These are phyloP conservation scores for Sporothrix phasma DNA, from an alignment of 2,329 filamentous ascomycete species.

Conservation along the genomic window DNA sequence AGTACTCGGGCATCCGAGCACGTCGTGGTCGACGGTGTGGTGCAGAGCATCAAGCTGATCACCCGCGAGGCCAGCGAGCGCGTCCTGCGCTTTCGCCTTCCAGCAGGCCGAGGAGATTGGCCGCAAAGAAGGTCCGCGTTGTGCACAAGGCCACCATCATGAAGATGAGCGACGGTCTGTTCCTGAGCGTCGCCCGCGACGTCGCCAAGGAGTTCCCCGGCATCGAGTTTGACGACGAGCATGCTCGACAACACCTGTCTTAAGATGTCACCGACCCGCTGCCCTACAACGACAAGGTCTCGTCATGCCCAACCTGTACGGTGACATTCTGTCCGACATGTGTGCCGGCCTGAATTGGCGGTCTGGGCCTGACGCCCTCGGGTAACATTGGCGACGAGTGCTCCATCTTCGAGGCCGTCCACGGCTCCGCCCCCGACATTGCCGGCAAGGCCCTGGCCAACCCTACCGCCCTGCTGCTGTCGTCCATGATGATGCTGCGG, in stretches of 20 bases:
- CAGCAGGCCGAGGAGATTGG: slow-evolving; percentile 91
- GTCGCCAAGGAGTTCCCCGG: slow-evolving; percentile 91
- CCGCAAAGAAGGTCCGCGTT: slow-evolving; percentile 90
- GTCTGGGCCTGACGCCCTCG: slow-evolving; percentile 91
- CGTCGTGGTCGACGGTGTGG: slow-evolving; percentile 92
- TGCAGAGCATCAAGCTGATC: slow-evolving; percentile 99
- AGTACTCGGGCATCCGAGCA: slow-evolving; percentile 99
- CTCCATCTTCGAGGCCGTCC: slow-evolving; percentile 99
- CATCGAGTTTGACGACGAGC: slow-evolving; percentile 94
- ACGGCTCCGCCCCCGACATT: slow-evolving; percentile 60
- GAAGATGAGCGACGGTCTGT: slow-evolving; percentile 99
- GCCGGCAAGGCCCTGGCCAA: slow-evolving; percentile 83
- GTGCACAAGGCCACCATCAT: slow-evolving; percentile 99
- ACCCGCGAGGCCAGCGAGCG: slow-evolving; percentile 90
- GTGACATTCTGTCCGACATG: slow-evolving; percentile 99
- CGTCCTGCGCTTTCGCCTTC: slow-evolving; percentile 93
- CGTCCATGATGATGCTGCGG: slow-evolving; percentile 98
- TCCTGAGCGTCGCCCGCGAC: slow-evolving; percentile 76
- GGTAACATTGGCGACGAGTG: slow-evolving; percentile 99
- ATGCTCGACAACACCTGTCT: slow-evolving; percentile 98
- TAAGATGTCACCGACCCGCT: slow-evolving; percentile 95
- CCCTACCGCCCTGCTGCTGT: slow-evolving; percentile 89
- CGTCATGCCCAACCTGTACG: slow-evolving; percentile 97
- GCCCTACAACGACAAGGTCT: slow-evolving; percentile 99
- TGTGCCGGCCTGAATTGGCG: slow-evolving; percentile 97